Evolutionary conservation across 1,284 basidiomycete species (phyloP).

Genomic region (Boletus calvinii): DNA sequence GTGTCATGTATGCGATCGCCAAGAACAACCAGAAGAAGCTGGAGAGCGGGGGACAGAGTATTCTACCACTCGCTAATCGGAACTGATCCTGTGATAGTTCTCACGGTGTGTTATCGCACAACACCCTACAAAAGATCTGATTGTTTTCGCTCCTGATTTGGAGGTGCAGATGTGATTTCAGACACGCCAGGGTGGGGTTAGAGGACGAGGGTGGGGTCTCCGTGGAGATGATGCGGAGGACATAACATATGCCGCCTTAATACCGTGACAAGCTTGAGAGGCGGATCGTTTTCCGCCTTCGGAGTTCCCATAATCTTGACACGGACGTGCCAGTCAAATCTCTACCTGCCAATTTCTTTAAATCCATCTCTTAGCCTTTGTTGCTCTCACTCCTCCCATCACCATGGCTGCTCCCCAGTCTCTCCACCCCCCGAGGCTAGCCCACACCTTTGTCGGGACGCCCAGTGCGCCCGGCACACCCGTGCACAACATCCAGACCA

Average conservation of each 20-base stretch:
- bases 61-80: slow-evolving; percentile 60
- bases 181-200: slow-evolving; percentile 16
- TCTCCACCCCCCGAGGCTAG: slow-evolving; percentile 72
- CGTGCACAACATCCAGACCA: slow-evolving; percentile 85
- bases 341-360: slow-evolving; percentile 10
- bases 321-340: no score
- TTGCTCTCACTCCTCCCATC: slow-evolving; percentile 20
- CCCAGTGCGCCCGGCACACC: slow-evolving; percentile 79
- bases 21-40: slow-evolving; percentile 85
- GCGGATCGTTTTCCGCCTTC: no score
- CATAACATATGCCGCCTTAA: slow-evolving; percentile 20
- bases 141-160: background rate
- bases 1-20: slow-evolving; percentile 85
- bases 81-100: slow-evolving; percentile 37
- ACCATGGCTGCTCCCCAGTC: slow-evolving; percentile 45
- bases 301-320: no score
- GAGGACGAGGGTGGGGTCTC: no score
- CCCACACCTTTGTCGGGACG: slow-evolving; percentile 64
- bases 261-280: slow-evolving; percentile 18
- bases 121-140: background rate
- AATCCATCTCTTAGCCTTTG: slow-evolving; percentile 6
- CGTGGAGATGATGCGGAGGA: slow-evolving; percentile 29
- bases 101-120: slow-evolving; percentile 4
- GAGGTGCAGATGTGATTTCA: slow-evolving; percentile 1
- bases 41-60: slow-evolving; percentile 48